A percentile compares a stretch with the other conserved stretches of the same genome.
phyloP scores from a whole-genome alignment of 2,329 filamentous ascomycete genomes.

The Aspergillus bombycis region DNA sequence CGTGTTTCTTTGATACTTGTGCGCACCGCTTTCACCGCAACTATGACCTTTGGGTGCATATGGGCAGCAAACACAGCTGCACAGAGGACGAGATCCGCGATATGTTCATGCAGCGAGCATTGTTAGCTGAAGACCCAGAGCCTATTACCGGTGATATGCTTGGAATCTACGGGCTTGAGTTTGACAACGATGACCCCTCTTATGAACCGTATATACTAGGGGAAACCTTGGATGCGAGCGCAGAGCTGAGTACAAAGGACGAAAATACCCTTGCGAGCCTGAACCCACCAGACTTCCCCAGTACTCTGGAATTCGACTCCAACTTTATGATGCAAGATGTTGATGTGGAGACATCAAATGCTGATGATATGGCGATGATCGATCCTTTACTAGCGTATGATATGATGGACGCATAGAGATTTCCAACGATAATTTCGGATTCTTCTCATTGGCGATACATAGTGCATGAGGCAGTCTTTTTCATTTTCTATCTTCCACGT shows the following conservation, averaged over 20 bases:
- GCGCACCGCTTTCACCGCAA: constrained; percentile 59
- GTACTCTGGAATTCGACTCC: constrained; percentile 10
- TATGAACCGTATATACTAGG: constrained; percentile 19
- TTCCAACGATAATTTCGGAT: neutral
- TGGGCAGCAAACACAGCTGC: constrained; percentile 49
- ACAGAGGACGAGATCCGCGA: constrained; percentile 44
- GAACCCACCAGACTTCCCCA: constrained; percentile 3
- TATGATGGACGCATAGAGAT: constrained; percentile 27
- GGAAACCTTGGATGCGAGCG: neutral
- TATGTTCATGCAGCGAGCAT: constrained; percentile 44
- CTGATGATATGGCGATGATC: constrained; percentile 37
- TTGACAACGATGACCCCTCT: constrained; percentile 28
- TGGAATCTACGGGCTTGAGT: constrained; percentile 42
- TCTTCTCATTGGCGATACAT: neutral
- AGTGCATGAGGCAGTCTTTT: neutral
- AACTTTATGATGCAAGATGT: constrained; percentile 33
- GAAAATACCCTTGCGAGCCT: neutral
- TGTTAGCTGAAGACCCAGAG: constrained; percentile 35
- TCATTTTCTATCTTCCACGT: neutral
- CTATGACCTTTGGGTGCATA: constrained; percentile 61
- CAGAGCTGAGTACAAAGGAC: neutral
- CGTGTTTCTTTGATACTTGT: constrained; percentile 56
- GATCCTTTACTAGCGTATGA: constrained; percentile 39
- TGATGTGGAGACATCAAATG: constrained; percentile 33
- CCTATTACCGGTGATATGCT: constrained; percentile 30